Evolutionary conservation across 176 grass and related monocot species (phyloP).

Genomic region (Neostapfia colusana): DNA sequence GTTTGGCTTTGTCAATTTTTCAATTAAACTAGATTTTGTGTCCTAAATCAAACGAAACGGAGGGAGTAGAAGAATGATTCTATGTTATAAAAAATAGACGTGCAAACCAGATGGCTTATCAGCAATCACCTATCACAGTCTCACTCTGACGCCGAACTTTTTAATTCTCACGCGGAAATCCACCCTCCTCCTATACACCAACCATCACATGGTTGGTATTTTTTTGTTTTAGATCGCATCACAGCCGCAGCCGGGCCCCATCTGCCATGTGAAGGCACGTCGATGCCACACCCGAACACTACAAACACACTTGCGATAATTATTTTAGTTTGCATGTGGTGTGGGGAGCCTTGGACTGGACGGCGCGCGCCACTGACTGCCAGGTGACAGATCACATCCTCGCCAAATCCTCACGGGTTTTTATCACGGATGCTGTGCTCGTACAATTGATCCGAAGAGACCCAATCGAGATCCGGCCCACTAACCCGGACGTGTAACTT

Average conservation of each 20-base stretch:
- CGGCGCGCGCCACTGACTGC: too few species aligned
- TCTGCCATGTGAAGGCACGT: not conserved
- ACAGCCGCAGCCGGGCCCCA: not conserved
- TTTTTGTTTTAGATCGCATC: not conserved
- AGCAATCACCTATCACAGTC: not conserved
- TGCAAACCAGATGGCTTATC: not conserved
- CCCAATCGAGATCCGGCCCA: not conserved
- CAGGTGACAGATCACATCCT: not conserved
- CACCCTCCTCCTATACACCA: too few species aligned
- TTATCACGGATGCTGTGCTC: too few species aligned
- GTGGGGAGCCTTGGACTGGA: not conserved
- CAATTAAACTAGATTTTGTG: too few species aligned
- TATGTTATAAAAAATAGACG: not conserved
- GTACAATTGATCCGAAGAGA: too few species aligned
- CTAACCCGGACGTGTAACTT: not conserved
- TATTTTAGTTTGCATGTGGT: slow-evolving; percentile 7
- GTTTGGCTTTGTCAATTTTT: not conserved
- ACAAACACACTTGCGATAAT: too few species aligned
- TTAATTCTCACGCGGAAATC: too few species aligned
- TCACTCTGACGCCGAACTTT: too few species aligned
- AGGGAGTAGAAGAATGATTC: too few species aligned
- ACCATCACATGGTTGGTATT: too few species aligned
- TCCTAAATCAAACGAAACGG: too few species aligned
- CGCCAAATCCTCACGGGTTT: too few species aligned
- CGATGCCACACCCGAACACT: not conserved